Base-by-base conservation (phyloP, 1,139 yeast species). In the Suhomyces taliae region DNA sequence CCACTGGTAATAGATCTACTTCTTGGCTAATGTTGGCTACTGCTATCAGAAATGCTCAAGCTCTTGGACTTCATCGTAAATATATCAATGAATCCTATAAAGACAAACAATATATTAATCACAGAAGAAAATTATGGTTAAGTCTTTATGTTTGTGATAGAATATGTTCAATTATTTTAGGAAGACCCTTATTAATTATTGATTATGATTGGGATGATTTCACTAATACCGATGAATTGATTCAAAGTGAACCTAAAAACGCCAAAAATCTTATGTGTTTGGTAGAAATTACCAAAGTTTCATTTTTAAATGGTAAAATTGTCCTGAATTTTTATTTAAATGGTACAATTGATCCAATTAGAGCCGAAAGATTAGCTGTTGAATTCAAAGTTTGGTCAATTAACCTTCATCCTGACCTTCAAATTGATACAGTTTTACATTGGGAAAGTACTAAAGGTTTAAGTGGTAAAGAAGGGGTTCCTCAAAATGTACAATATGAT, bases 201-300 rank as follows among this genome's bases (percentile, higher is more conserved):
- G 73, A 72, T 43, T 57, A 63, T 36, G 78, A 73, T 37, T 71
- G 76, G 75, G 79, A 74, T 51, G 78, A 73, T 48, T 53, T 52
- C 35, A 44, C 50, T 10, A 45, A 45, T 36, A 36, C 39, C 8
- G 53, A 53, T 1, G 53, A 50, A 29, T 41, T 54, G 26, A 39
- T 53, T 5, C 40, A 39, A 19, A 44, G 48, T 35, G 54, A 50
- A 15, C 51, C 50, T 2, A 43, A 47, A 7, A 52, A 51, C 31
- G 45, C 46, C n/a, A 39, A 48, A 34, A 54, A 54, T 36, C 47
- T 54, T 38, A 38, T 44, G 32, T 54, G 58, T 35, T 44, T 54
- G 7, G 45, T 54, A 26, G 55, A 54, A 36, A 54, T 54, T 31
- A 47, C 53, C 14, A 54, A 52, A 44, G 55, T 52, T 6, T 49